phyloP scores from a whole-genome alignment of 202 grass and related monocot genomes.

The Zizania palustris region DNA sequence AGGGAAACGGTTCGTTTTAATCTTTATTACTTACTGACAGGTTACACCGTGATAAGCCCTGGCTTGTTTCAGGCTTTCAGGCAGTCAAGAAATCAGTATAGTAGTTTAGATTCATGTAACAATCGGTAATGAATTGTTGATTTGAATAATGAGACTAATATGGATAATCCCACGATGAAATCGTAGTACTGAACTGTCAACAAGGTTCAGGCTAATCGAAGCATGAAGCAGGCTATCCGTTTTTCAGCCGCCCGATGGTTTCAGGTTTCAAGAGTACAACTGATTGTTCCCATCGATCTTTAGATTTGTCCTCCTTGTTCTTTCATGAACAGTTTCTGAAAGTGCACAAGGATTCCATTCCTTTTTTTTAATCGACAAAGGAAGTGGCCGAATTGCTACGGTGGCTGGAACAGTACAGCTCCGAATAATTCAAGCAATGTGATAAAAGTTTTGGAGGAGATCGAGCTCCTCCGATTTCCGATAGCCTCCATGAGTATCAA shows the following conservation, averaged over 20 bases:
- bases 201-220: background rate
- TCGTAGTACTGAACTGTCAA: background rate
- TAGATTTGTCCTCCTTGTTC: background rate
- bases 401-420: background rate
- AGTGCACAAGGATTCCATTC: background rate
- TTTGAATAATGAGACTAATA: background rate
- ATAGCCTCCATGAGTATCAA: background rate
- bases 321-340: background rate
- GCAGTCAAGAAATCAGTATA: constrained; percentile 38
- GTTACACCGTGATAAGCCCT: constrained; percentile 12
- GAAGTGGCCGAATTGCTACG: background rate
- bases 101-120: constrained; percentile 35
- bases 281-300: background rate
- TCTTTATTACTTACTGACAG: constrained; percentile 26
- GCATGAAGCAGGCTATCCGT: background rate
- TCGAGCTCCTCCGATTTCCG: background rate
- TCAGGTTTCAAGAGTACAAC: background rate
- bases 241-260: background rate
- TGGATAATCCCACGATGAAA: background rate
- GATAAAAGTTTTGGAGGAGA: background rate
- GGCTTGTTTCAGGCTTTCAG: constrained; percentile 28
- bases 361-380: background rate
- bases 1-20: constrained; percentile 24
- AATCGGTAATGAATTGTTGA: constrained; percentile 24
- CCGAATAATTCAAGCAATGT: constrained; percentile 20